phyloP scores from a whole-genome alignment of 805 yeast species.

The Saccharomycopsis olivae region DNA sequence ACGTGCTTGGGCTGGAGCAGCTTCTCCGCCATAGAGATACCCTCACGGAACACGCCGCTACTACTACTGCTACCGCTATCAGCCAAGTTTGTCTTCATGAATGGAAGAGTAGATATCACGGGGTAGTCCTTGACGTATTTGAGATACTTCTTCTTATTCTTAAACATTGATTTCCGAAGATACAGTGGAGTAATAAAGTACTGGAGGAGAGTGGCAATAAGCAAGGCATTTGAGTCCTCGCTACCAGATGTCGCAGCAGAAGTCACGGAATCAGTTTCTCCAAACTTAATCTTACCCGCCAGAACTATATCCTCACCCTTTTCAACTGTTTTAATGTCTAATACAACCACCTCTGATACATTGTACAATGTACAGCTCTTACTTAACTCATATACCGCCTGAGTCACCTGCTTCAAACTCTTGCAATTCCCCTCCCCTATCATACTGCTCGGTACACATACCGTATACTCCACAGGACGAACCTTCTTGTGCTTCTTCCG shows the following conservation, averaged over 20 bases:
- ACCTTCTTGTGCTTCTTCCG: slow-evolving; percentile 15
- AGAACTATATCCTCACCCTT: too few relatives aligned
- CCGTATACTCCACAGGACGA: slow-evolving; percentile 31
- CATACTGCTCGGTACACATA: slow-evolving; percentile 67
- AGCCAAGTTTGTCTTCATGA: slow-evolving; percentile 35
- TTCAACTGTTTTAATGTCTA: slow-evolving; percentile 32
- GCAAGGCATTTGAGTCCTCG: slow-evolving; percentile 18
- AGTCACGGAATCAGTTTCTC: slow-evolving; percentile 20
- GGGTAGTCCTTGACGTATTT: slow-evolving; percentile 62
- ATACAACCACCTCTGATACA: slow-evolving; percentile 64
- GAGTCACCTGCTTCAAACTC: slow-evolving; percentile 64
- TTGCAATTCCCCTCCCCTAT: slow-evolving; percentile 44
- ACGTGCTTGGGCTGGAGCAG: slow-evolving; percentile 11
- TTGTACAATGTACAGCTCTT: slow-evolving; percentile 58
- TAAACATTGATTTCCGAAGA: slow-evolving; percentile 54
- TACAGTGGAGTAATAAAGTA: slow-evolving; percentile 82
- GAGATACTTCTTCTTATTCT: slow-evolving; percentile 38
- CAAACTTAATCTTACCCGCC: slow-evolving; percentile 15
- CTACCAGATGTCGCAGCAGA: neutral
- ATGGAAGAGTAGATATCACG: slow-evolving; percentile 61
- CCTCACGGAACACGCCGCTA: slow-evolving; percentile 39
- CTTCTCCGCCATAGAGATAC: slow-evolving; percentile 26
- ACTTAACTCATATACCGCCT: slow-evolving; percentile 68
- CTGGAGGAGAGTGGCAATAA: slow-evolving; percentile 58
- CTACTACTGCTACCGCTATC: slow-evolving; percentile 26